Base-by-base conservation (phyloP, 2,329 filamentous ascomycete species). In the Camillea tinctor region DNA sequence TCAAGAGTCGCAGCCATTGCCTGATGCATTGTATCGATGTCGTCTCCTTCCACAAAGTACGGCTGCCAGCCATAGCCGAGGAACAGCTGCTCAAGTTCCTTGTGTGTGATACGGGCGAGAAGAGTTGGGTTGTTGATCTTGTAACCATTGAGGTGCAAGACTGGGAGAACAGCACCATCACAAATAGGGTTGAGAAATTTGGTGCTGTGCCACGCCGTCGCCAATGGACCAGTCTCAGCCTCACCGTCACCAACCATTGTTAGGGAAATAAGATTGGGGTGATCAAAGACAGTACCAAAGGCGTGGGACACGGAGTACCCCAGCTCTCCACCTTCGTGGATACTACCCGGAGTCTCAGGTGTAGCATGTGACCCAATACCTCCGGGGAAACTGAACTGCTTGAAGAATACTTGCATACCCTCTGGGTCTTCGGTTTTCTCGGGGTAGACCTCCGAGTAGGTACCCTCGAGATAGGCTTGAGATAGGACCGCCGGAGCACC, bases 41-140 rank as follows among this genome's bases (percentile, higher is more conserved):
- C 89, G 64, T 86, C 86, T 54, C 90, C 90, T 71, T 93, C 89
- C 53, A 93, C 90, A 68, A 93, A 92, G 75, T 92, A 92, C 8
- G 90, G 90, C 54, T 87, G 84, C 87, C 88, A 93, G 65, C 90
- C 90, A 69, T 92, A 93, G 26, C 90, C 90, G 50, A 84, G 64
- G 74, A 93, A 90, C 19, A 93, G 79, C 22, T 81, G 78, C 66
- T 86, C 82, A 5, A 93, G 80, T 75, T 93, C 90, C 63, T 89
- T 84, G 72, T 92, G 89, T 50, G 85, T 84, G 70, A 93, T 88
- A 65, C 90, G 86, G 15, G 90, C 86, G 17, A 93, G 82, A 0
- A 93, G 71, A 4, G 87, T 93, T 8, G 89, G 89, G 74, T 92
- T 91, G 79, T 91, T 91, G 79, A 93, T 93, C 80, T 93, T 93